Conservation (phyloP, 2,329 filamentous ascomycete genomes). For the Colletotrichum graminicola region DNA sequence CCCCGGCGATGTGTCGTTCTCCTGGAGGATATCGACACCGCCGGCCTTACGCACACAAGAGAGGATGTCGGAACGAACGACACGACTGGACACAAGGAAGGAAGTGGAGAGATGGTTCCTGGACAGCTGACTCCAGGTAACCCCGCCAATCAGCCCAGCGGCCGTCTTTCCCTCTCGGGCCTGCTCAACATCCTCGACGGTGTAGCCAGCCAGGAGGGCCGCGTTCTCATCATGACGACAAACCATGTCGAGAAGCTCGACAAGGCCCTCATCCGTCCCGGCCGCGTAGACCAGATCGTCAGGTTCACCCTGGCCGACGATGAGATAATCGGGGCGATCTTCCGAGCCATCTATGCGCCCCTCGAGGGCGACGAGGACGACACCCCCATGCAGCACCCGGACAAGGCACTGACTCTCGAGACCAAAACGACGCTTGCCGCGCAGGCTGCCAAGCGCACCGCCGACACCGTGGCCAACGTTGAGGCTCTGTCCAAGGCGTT, state of each 20-base stretch:
- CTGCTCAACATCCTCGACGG: slow-evolving; percentile 87
- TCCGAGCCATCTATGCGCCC: slow-evolving; percentile 68
- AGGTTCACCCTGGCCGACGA: slow-evolving; percentile 67
- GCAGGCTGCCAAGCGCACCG: slow-evolving; percentile 50
- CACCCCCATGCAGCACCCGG: background rate
- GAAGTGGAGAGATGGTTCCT: slow-evolving; percentile 49
- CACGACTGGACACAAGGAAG: slow-evolving; percentile 40
- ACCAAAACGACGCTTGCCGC: slow-evolving; percentile 49
- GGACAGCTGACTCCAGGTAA: slow-evolving; percentile 51
- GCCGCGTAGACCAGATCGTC: slow-evolving; percentile 71
- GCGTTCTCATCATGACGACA: slow-evolving; percentile 75
- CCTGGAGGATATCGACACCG: slow-evolving; percentile 82
- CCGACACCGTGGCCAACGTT: slow-evolving; percentile 56
- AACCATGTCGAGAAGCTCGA: slow-evolving; percentile 73
- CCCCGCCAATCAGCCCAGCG: slow-evolving; percentile 43
- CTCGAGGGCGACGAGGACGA: slow-evolving; percentile 58
- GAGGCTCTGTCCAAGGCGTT: slow-evolving; percentile 62
- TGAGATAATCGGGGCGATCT: slow-evolving; percentile 66
- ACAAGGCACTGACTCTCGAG: slow-evolving; percentile 4
- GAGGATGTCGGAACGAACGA: slow-evolving; percentile 47
- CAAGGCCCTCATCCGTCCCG: slow-evolving; percentile 72
- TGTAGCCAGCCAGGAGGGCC: slow-evolving; percentile 72
- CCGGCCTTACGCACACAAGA: slow-evolving; percentile 74
- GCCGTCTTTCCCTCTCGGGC: slow-evolving; percentile 76
- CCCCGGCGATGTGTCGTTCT: slow-evolving; percentile 79